These are phyloP conservation scores for Caryocar brasiliense DNA, from an alignment of 441 rosid genomes.

Conservation along the genomic window DNA sequence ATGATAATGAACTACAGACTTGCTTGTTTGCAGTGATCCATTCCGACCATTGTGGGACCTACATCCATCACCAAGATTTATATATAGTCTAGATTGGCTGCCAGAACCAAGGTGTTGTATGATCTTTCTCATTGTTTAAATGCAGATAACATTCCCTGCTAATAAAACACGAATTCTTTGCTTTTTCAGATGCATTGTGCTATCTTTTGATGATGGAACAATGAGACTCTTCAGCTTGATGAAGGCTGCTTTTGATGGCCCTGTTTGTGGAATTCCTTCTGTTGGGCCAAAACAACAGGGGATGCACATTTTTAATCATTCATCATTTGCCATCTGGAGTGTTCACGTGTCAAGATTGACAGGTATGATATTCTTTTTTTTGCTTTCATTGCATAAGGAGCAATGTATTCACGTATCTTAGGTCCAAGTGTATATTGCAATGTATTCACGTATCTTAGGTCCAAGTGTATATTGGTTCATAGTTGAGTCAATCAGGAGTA, in stretches of 20 bases:
- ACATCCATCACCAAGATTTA: constrained; percentile 54
- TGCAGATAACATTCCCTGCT: constrained; percentile 4
- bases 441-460: too few relatives aligned
- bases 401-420: too few relatives aligned
- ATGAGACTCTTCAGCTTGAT: constrained; percentile 60
- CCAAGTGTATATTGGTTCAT: too few relatives aligned
- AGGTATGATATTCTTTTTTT: constrained; percentile 30
- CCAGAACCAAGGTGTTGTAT: constrained; percentile 57
- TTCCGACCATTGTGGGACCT: constrained; percentile 79
- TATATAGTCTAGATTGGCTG: constrained; percentile 71
- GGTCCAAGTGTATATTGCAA: too few relatives aligned
- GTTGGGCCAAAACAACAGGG: constrained; percentile 59
- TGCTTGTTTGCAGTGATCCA: constrained; percentile 62
- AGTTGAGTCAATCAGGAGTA: too few relatives aligned
- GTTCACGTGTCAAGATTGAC: constrained; percentile 74
- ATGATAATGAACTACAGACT: constrained; percentile 2
- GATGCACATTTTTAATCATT: constrained; percentile 45
- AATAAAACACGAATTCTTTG: constrained; percentile 6
- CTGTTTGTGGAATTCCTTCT: constrained; percentile 57
- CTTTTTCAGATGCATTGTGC: constrained; percentile 48
- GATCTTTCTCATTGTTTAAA: not conserved
- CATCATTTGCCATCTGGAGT: constrained; percentile 74
- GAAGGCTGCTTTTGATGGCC: constrained; percentile 68
- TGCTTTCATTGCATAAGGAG: not conserved
- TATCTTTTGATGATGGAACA: constrained; percentile 80